phyloP scores from a whole-genome alignment of 2,329 filamentous ascomycete species.

The Aspergillus clavatus region DNA sequence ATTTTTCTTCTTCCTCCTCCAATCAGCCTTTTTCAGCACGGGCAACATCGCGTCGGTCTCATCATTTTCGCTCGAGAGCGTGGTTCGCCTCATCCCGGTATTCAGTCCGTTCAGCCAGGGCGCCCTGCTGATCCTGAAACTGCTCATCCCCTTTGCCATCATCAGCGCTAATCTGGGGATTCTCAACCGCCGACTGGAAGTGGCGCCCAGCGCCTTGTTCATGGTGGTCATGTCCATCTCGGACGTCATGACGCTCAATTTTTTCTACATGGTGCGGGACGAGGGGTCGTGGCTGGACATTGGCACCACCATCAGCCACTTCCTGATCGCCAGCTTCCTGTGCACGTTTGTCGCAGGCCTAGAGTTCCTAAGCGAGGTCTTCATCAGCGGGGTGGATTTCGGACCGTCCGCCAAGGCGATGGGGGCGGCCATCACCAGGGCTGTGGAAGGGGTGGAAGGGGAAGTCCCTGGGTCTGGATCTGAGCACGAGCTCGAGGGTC shows the following conservation, averaged over 20 bases:
- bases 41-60: constrained; percentile 94
- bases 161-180: constrained; percentile 94
- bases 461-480: constrained; percentile 2
- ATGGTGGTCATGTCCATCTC: constrained; percentile 91
- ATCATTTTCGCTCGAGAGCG: constrained; percentile 87
- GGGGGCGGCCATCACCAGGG: constrained; percentile 15
- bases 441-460: constrained; percentile 18
- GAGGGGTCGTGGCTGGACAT: constrained; percentile 98
- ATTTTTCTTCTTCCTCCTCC: constrained; percentile 92
- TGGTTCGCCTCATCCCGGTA: constrained; percentile 78
- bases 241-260: constrained; percentile 87
- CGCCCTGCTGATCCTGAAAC: constrained; percentile 77
- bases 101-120: constrained; percentile 93
- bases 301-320: constrained; percentile 92
- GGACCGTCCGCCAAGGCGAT: constrained; percentile 14
- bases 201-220: constrained; percentile 84
- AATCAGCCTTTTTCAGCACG: constrained; percentile 94
- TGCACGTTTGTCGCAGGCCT: constrained; percentile 87
- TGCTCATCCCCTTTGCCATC: constrained; percentile 88
- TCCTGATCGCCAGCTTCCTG: constrained; percentile 82
- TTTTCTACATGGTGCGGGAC: constrained; percentile 96
- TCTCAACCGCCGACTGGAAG: constrained; percentile 74
- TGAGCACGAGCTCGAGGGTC: neutral
- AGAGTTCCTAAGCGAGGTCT: constrained; percentile 77
- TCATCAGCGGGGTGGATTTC: constrained; percentile 73